phyloP scores from a whole-genome alignment of 2,329 filamentous ascomycete species.

The Diplodia seriata region DNA sequence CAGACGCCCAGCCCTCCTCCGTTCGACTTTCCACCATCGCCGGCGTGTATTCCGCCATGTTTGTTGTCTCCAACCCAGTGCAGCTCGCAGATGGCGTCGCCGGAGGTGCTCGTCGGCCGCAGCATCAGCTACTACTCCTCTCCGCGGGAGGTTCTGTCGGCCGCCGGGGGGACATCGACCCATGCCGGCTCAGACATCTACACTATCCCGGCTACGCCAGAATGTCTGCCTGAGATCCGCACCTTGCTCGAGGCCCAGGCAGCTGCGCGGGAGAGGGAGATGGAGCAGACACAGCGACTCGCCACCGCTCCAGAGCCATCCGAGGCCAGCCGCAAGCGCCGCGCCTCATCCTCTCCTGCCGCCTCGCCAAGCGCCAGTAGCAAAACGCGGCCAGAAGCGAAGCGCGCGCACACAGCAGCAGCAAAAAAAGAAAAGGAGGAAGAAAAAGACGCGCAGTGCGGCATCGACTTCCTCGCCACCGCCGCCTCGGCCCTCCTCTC shows the following conservation, averaged over 20 bases:
- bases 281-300: background rate
- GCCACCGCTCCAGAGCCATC: background rate
- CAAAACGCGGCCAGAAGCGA: background rate
- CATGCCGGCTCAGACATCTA: background rate
- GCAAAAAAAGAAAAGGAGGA: background rate
- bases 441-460: background rate
- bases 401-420: background rate
- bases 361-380: background rate
- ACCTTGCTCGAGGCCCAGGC: background rate
- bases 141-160: background rate
- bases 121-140: conserved; percentile 1
- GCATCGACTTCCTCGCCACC: background rate
- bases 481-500: background rate
- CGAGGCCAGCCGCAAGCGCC: conserved; percentile 2
- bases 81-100: background rate
- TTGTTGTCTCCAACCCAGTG: background rate
- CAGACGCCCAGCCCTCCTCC: conserved; percentile 4
- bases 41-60: background rate
- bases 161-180: background rate
- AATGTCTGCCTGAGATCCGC: conserved; percentile 1
- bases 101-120: background rate
- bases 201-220: conserved; percentile 13
- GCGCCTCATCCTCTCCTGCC: background rate
- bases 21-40: conserved; percentile 8
- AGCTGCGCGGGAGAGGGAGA: background rate